phyloP scores from a whole-genome alignment of 345 rosid genomes.

The Aquilaria sinensis region DNA sequence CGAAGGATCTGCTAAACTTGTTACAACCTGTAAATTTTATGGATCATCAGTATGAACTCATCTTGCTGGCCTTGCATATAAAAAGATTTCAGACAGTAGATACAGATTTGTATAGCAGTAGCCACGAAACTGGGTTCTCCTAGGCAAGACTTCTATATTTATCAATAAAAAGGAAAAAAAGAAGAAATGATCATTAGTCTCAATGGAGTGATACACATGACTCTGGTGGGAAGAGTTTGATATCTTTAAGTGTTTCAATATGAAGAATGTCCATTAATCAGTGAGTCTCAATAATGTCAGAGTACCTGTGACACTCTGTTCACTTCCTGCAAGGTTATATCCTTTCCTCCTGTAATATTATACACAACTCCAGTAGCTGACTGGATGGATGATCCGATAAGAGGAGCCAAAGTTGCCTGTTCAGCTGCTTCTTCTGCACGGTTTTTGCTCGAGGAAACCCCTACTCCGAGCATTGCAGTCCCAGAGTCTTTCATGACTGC shows the following conservation, averaged over 20 bases:
- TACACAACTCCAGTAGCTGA: conserved; percentile 97
- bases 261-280: background rate
- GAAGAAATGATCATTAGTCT: too few species aligned
- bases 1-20: conserved; percentile 95
- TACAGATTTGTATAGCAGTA: background rate
- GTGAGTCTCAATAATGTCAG: background rate
- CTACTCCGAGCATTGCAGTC: conserved; percentile 99
- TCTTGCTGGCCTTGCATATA: background rate
- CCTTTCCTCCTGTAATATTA: conserved; percentile 96
- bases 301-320: conserved; percentile 91
- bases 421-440: conserved; percentile 99
- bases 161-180: too few species aligned
- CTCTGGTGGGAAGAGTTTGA: too few species aligned
- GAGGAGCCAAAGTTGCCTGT: conserved; percentile 93
- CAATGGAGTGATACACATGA: too few species aligned
- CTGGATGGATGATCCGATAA: conserved; percentile 97
- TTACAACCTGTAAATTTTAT: conserved; percentile 60
- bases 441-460: conserved; percentile 94
- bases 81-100: background rate
- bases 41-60: too few species aligned
- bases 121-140: too few species aligned
- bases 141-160: too few species aligned
- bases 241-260: background rate
- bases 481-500: conserved; percentile 97
- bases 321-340: conserved; percentile 93